Percentiles rank a stretch among this genome's conserved stretches.
These are phyloP conservation scores for Rhodamnia argentea DNA, from an alignment of 345 rosid genomes.

Conservation along the genomic window DNA sequence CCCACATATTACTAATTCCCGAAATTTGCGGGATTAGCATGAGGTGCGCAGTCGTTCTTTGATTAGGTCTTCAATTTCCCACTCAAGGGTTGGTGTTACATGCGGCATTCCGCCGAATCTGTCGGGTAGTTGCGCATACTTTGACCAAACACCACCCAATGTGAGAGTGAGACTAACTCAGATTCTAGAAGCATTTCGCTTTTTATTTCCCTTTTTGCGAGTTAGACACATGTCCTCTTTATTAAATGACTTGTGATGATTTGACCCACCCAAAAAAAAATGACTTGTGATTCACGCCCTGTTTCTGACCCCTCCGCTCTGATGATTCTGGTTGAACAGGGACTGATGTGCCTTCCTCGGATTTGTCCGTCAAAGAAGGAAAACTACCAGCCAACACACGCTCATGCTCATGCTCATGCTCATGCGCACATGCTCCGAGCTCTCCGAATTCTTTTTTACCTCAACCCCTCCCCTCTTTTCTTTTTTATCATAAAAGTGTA, in stretches of 20 bases:
- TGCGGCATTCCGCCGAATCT: not conserved
- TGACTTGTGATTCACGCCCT: not conserved
- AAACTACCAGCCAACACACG: not conserved
- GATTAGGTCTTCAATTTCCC: not conserved
- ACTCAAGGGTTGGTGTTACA: not conserved
- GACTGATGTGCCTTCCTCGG: slow-evolving; percentile 2
- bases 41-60: not conserved
- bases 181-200: not conserved
- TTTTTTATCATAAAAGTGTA: not conserved
- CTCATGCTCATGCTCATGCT: no score
- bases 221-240: not conserved
- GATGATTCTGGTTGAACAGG: slow-evolving; percentile 1
- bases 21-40: not conserved
- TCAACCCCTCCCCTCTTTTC: not conserved
- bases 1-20: not conserved
- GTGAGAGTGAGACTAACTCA: not conserved
- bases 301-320: not conserved
- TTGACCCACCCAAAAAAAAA: no score
- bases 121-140: not conserved
- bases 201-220: not conserved
- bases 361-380: slow-evolving; percentile 13
- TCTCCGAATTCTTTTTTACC: not conserved
- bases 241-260: not conserved
- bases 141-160: not conserved
- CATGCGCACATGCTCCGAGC: not conserved